phyloP scores from a whole-genome alignment of 352 stramenopile species.

The Pythium myriotylum region DNA sequence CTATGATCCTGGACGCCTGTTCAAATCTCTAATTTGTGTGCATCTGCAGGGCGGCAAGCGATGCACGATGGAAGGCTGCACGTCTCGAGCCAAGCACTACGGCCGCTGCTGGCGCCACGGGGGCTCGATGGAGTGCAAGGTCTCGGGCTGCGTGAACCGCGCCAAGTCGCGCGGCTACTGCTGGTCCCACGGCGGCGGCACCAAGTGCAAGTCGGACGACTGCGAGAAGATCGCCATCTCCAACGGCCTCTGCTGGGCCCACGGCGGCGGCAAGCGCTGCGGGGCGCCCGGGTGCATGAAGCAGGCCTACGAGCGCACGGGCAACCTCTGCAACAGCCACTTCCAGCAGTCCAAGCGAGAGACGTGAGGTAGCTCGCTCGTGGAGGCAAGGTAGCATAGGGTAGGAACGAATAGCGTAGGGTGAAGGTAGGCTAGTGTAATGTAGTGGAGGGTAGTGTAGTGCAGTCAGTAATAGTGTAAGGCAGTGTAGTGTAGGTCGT shows the following conservation, averaged over 20 bases:
- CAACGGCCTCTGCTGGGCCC: slow-evolving; percentile 71
- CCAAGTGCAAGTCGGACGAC: slow-evolving; percentile 64
- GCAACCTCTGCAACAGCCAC: slow-evolving; percentile 69
- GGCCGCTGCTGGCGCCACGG: slow-evolving; percentile 72
- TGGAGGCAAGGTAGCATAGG: too few relatives aligned
- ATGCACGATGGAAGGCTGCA: slow-evolving; percentile 55
- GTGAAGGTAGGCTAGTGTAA: too few relatives aligned
- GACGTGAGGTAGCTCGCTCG: too few relatives aligned
- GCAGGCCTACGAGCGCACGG: slow-evolving; percentile 77
- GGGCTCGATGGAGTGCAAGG: slow-evolving; percentile 74
- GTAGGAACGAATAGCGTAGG: too few relatives aligned
- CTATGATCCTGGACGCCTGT: too few relatives aligned
- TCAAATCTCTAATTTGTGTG: not conserved
- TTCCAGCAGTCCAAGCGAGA: slow-evolving; percentile 30
- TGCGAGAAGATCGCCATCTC: slow-evolving; percentile 83
- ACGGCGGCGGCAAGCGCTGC: slow-evolving; percentile 72
- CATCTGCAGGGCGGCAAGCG: slow-evolving; percentile 57
- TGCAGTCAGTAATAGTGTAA: too few relatives aligned
- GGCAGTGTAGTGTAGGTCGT: too few relatives aligned
- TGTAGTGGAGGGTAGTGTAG: too few relatives aligned
- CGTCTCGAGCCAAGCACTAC: slow-evolving; percentile 70
- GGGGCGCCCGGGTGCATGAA: slow-evolving; percentile 59
- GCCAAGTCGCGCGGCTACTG: slow-evolving; percentile 81
- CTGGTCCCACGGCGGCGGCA: slow-evolving; percentile 81
- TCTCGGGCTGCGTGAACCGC: slow-evolving; percentile 67